Base-by-base conservation (phyloP, 805 yeast genomes). In the Yamadazyma ubonensis region DNA sequence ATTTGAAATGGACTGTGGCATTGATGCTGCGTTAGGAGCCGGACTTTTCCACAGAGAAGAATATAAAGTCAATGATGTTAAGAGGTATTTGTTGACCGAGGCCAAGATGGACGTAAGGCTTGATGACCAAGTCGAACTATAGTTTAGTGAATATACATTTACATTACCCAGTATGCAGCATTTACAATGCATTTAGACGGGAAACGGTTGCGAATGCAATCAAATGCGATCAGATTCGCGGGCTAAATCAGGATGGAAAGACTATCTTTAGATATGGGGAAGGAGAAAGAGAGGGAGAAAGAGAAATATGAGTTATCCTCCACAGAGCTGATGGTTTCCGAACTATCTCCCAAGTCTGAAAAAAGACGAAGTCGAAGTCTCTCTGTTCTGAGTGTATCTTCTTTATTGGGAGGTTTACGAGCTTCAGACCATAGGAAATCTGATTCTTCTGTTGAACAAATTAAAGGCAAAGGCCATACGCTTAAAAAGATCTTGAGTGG, bases 1-100 rank as follows among this genome's bases (percentile, higher is more conserved):
- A 2, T 93, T 93, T 56, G 72, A 70, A 33, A 45, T 65, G 55
- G 71, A 82, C 32, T 89, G 97, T 11, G 71, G 76, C 5, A 83
- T 93, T 1, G 99, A 93, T 65, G 99, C 99, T 30, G 98, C 99
- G 12, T 73, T 93, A 29, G 99, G 99, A 27, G 99, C 99, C 3
- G 99, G 99, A 31, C 84, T 93, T 83, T 93, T 93, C 72, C 99
- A 93, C 69, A 75, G 99, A 58, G 90, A 86, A 16, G 98, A 91
- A 54, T 93, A 84, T 63, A 81, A 87, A 9, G 97, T 93, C 12
- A 73, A 76, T 36, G 81, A 89, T 36, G 96, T 93, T 31, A 93
- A 93, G 63, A 59, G 73, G 20, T 80, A 75, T 49, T 72, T 91
- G 58, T 63, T 70, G 33, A 63, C 70, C 1, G 59, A 73, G 11